Evolutionary conservation across 495 filamentous ascomycete species (phyloP).

Genomic region (Aspergillus steynii): DNA sequence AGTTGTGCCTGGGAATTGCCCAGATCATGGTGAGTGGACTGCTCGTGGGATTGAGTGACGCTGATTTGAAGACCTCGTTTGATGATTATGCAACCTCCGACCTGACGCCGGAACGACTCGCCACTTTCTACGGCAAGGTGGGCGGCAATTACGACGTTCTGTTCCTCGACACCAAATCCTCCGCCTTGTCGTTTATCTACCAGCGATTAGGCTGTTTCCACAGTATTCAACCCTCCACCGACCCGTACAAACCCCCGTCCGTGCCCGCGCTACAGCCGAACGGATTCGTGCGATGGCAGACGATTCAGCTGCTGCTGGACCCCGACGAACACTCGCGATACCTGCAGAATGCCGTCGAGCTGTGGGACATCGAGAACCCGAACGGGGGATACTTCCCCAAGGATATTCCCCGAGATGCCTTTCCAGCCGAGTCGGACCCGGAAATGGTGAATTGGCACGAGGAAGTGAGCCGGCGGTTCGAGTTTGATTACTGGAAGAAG

Average conservation of each 20-base stretch:
- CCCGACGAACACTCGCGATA: conserved; percentile 86
- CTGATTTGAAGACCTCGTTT: conserved; percentile 49
- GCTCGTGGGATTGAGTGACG: background rate
- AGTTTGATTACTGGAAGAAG: conserved; percentile 43
- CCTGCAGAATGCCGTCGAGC: conserved; percentile 74
- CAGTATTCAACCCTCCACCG: conserved; percentile 65
- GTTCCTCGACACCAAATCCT: conserved; percentile 74
- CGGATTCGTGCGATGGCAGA: conserved; percentile 93
- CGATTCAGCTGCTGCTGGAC: conserved; percentile 83
- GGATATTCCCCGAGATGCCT: conserved; percentile 70
- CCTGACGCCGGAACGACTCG: conserved; percentile 80
- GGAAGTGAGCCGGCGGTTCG: conserved; percentile 51
- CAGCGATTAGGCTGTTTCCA: conserved; percentile 88
- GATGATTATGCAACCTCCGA: conserved; percentile 63
- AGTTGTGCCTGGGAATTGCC: conserved; percentile 76
- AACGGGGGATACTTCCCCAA: conserved; percentile 76
- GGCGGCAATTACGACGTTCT: conserved; percentile 88
- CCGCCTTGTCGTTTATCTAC: conserved; percentile 86
- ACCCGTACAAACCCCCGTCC: conserved; percentile 72
- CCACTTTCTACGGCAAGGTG: conserved; percentile 82
- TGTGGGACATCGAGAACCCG: conserved; percentile 74
- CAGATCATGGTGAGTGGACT: conserved; percentile 70
- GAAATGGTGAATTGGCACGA: conserved; percentile 87
- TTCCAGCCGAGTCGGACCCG: conserved; percentile 71
- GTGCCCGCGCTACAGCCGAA: conserved; percentile 78